Evolutionary conservation across 352 stramenopile species (phyloP).

Genomic region (Nothophytophthora sp.): DNA sequence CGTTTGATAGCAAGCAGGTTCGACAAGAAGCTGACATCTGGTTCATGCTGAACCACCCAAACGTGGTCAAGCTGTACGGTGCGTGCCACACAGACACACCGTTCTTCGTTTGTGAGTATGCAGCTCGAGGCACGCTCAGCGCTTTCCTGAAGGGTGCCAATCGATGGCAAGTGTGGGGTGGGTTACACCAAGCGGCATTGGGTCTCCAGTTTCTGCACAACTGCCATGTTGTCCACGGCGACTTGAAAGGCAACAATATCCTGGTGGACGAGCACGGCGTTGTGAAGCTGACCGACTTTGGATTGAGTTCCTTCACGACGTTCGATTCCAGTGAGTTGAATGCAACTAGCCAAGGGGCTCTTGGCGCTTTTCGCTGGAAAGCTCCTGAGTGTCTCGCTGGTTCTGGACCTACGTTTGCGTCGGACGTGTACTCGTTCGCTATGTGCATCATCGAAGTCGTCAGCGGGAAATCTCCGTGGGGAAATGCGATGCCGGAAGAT

Average conservation of each 20-base stretch:
- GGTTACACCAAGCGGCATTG: slow-evolving; percentile 5
- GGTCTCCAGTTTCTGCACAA: slow-evolving; percentile 13
- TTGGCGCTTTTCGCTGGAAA: neutral
- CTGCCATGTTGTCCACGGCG: slow-evolving; percentile 4
- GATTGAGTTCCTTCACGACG: no score
- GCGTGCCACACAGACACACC: no score
- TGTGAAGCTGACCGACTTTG: slow-evolving; percentile 7
- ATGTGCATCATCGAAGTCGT: slow-evolving; percentile 16
- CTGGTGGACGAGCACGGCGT: slow-evolving; percentile 4
- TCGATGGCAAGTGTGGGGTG: neutral
- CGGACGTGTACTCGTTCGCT: slow-evolving; percentile 15
- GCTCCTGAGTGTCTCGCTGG: slow-evolving; percentile 6
- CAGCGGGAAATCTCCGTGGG: neutral
- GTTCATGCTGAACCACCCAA: no score
- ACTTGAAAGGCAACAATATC: slow-evolving; percentile 11
- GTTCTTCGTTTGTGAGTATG: no score
- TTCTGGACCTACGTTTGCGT: neutral
- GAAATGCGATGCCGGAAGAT: no score
- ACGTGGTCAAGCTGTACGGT: no score
- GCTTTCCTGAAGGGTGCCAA: no score
- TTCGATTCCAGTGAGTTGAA: no score
- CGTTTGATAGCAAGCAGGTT: no score
- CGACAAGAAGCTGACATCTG: no score
- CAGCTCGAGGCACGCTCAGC: no score
- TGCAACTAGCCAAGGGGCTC: no score